Evolutionary conservation across 108 stramenopile genomes (phyloP), one percentile per base, ranked within the genome.

Genomic region (Conticribra guillardii): DNA sequence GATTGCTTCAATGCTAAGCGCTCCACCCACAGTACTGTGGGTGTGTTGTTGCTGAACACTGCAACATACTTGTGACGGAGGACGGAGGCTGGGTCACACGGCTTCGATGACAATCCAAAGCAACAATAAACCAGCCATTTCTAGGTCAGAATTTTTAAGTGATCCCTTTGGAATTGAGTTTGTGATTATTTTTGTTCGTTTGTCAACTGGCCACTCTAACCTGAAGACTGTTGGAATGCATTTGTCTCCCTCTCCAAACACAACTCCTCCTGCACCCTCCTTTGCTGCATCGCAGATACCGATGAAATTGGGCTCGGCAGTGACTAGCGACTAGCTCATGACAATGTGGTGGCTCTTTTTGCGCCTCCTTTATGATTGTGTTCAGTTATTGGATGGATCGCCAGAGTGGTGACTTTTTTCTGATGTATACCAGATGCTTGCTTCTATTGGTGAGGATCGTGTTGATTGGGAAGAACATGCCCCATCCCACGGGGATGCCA

Each of bases 81-180:
- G 15, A 19, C 4, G 16, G 3, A n/a, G n/a, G n/a, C n/a, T n/a
- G n/a, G n/a, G 24, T 27, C 34, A 37, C 8, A 60, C 58, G 2
- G 19, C 34, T 19, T 60, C 58, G 18, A 60, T 41, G 31, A 60
- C 58, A 29, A 60, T 4, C 31, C 31, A 60, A 2, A 60, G 34
- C n/a, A 41, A 16, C n/a, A 41, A 37, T 37, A 60, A 41, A 19
- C 64, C 80, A 11, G 81, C 73, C 11, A 73, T 32, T 46, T 85
- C 84, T 14, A 85, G 37, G 44, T 85, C 83, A 11, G 63, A 72
- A 41, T 76, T 84, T 3, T 62, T 68, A 50, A 76, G 67, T 14
- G 48, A 26, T 1, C 84, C 84, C 4, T n/a, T 47, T 0, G 69
- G 80, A 48, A 78, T 79, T 31, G 55, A 15, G n/a, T 22, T 60